Conservation (phyloP, 176 grass and related monocot genomes). For the Typha latifolia region DNA sequence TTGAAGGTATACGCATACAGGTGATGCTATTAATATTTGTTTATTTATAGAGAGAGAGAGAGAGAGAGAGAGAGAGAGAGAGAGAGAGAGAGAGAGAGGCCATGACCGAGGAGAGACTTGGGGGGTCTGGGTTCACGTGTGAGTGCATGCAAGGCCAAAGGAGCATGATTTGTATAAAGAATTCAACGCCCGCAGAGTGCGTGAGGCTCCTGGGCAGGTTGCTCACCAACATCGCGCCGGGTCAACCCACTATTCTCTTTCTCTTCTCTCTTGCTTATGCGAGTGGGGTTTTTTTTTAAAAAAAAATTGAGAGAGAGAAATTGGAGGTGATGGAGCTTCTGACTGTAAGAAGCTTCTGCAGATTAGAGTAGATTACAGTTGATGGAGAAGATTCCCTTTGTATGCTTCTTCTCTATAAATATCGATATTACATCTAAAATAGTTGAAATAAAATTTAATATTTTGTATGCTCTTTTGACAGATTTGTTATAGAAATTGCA, state of each 20-base stretch:
- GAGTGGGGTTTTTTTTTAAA: too few species aligned
- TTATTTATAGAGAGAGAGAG: slow-evolving; percentile 19
- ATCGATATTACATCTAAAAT: too few species aligned
- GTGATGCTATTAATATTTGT: slow-evolving; percentile 18
- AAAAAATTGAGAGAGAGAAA: too few species aligned
- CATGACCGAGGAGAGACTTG: slow-evolving; percentile 11
- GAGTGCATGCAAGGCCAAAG: slow-evolving; percentile 36
- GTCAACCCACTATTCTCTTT: slow-evolving; percentile 39
- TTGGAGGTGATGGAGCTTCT: too few species aligned
- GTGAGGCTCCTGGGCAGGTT: slow-evolving; percentile 75
- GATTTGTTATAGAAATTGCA: too few species aligned
- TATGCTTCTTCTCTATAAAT: too few species aligned
- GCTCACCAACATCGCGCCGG: slow-evolving; percentile 63
- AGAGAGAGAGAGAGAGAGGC: slow-evolving; percentile 2
- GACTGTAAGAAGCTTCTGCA: too few species aligned
- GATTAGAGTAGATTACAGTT: too few species aligned
- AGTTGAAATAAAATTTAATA: too few species aligned
- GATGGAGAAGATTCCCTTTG: too few species aligned
- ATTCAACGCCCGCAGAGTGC: slow-evolving; percentile 89
- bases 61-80: background rate
- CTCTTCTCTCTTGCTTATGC: slow-evolving; percentile 5
- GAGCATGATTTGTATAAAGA: slow-evolving; percentile 81
- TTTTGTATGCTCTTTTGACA: too few species aligned
- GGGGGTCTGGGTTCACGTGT: slow-evolving; percentile 28
- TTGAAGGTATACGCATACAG: background rate